phyloP scores from a whole-genome alignment of 805 yeast genomes.

The Scheffersomyces coipomensis region DNA sequence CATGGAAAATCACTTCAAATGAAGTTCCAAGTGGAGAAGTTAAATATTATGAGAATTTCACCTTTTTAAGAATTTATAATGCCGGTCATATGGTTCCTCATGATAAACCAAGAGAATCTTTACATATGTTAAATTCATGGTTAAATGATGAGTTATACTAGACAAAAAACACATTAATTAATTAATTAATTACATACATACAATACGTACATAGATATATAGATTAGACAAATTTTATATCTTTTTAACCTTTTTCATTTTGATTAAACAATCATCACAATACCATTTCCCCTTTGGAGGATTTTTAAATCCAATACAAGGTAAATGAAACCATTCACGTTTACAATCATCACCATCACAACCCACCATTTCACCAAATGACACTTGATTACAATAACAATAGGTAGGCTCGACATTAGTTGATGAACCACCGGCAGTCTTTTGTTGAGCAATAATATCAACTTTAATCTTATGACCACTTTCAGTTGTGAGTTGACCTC shows the following conservation, averaged over 20 bases:
- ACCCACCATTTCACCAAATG: slow-evolving; percentile 98
- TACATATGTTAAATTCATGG: slow-evolving; percentile 88
- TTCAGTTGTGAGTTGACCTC: neutral
- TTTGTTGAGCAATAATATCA: slow-evolving; percentile 4
- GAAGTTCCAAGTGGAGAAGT: slow-evolving; percentile 27
- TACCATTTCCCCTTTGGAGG: slow-evolving; percentile 68
- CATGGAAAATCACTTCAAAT: slow-evolving; percentile 29
- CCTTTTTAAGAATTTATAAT: slow-evolving; percentile 33
- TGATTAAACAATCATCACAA: slow-evolving; percentile 27
- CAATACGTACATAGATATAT: neutral
- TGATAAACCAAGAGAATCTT: slow-evolving; percentile 52
- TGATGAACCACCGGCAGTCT: slow-evolving; percentile 3
- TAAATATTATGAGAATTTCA: slow-evolving; percentile 28
- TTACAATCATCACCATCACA: slow-evolving; percentile 94
- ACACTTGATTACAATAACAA: slow-evolving; percentile 95
- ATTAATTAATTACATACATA: neutral
- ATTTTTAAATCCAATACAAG: slow-evolving; percentile 83
- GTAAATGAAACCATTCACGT: slow-evolving; percentile 94
- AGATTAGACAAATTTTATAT: neutral
- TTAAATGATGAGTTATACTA: neutral
- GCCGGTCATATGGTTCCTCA: slow-evolving; percentile 42
- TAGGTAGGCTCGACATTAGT: slow-evolving; percentile 67
- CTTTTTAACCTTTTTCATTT: slow-evolving; percentile 9
- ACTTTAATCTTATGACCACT: neutral
- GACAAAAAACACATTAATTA: neutral